Conservation (phyloP, 2,329 filamentous ascomycete genomes). For the Colletotrichum viniferum region DNA sequence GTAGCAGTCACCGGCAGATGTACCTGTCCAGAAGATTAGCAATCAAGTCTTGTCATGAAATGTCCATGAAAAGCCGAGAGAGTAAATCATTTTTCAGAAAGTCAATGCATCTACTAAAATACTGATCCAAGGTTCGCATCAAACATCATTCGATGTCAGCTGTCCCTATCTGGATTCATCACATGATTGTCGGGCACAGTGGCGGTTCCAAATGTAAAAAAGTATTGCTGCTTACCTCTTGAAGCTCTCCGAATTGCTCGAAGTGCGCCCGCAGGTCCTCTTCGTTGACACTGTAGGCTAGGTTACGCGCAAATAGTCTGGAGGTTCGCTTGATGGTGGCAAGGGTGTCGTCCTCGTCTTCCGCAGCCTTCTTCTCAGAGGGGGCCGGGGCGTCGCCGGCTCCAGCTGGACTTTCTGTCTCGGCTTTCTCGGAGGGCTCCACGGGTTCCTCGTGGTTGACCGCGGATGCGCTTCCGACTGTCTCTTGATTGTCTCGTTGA, state of each 20-base stretch:
- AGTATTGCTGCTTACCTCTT: slow-evolving; percentile 76
- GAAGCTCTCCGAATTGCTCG: slow-evolving; percentile 71
- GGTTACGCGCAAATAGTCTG: slow-evolving; percentile 86
- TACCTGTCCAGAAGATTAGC: slow-evolving; percentile 62
- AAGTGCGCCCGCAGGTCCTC: slow-evolving; percentile 79
- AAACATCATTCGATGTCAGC: slow-evolving; percentile 88
- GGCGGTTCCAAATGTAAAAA: slow-evolving; percentile 16
- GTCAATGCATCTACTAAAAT: slow-evolving; percentile 99
- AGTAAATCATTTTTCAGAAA: slow-evolving; percentile 65
- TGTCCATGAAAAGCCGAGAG: slow-evolving; percentile 22
- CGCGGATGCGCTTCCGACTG: not conserved
- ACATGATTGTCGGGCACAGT: slow-evolving; percentile 35
- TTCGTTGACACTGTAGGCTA: slow-evolving; percentile 80
- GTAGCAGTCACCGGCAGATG: slow-evolving; percentile 80
- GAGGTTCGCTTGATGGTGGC: slow-evolving; percentile 73
- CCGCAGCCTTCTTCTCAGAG: slow-evolving; percentile 26
- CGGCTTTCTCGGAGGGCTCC: slow-evolving; percentile 24
- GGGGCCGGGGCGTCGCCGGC: slow-evolving; percentile 17
- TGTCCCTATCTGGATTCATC: slow-evolving; percentile 99
- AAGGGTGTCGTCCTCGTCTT: slow-evolving; percentile 47
- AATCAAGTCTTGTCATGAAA: not conserved
- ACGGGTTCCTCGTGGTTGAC: slow-evolving; percentile 7
- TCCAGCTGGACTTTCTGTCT: slow-evolving; percentile 29
- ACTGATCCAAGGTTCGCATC: slow-evolving; percentile 89
- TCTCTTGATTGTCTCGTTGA: slow-evolving; percentile 21